Conservation (phyloP, 2,329 filamentous ascomycete species). For the Scleromitrula shiraiana region DNA sequence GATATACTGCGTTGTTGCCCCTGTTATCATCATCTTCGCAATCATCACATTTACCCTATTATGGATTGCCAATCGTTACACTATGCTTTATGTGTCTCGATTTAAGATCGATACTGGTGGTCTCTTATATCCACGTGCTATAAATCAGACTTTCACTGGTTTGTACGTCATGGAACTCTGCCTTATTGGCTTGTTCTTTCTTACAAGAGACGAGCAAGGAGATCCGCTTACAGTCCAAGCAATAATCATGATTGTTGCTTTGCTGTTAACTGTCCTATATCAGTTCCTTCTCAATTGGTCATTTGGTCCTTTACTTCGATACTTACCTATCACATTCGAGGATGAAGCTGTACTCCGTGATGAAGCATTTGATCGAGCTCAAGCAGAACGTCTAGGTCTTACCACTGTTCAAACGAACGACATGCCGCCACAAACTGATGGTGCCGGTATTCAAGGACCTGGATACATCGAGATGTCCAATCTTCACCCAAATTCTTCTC, state of each 20-base stretch:
- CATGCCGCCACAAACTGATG: conserved; percentile 15
- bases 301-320: conserved; percentile 78
- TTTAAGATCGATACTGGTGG: conserved; percentile 89
- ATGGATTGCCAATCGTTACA: conserved; percentile 95
- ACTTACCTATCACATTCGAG: conserved; percentile 89
- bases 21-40: conserved; percentile 86
- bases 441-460: conserved; percentile 19
- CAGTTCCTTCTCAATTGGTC: conserved; percentile 75
- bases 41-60: conserved; percentile 85
- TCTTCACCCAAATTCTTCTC: conserved; percentile 29
- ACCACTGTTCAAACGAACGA: conserved; percentile 42
- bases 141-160: conserved; percentile 93
- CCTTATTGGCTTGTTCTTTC: conserved; percentile 82
- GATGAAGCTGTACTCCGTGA: conserved; percentile 91
- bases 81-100: conserved; percentile 88
- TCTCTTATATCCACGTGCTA: conserved; percentile 80
- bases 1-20: conserved; percentile 82
- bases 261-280: conserved; percentile 64
- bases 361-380: conserved; percentile 74
- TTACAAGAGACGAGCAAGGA: conserved; percentile 52
- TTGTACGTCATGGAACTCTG: conserved; percentile 92
- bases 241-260: conserved; percentile 72
- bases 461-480: conserved; percentile 39
- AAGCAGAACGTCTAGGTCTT: conserved; percentile 61
- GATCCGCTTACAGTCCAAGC: conserved; percentile 61